Base-by-base conservation (phyloP, 2,329 filamentous ascomycete species). In the Fusarium buharicum region DNA sequence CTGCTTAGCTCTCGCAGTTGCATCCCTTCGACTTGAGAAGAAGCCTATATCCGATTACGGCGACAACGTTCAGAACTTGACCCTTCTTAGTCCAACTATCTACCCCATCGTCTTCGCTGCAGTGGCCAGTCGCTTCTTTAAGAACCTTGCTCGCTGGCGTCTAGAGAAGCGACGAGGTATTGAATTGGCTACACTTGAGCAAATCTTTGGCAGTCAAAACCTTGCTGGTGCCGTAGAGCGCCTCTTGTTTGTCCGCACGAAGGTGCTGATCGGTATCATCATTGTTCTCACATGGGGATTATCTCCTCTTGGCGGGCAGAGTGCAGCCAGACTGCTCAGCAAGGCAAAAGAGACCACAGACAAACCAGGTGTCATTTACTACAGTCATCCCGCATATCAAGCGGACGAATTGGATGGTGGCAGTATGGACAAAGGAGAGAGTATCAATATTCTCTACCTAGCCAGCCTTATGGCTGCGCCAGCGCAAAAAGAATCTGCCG, bases 91-190 rank as follows among this genome's bases (percentile, higher is more conserved):
- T 14, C 60, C 57, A 3, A 49, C 53, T 3, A 37, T 63, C 4
- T 63, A 45, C 11, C 57, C 60, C 0, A 61, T 63, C 6, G 12
- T 63, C 2, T 63, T 63, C n/a, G 53, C 57, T 4, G 57, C 60
- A 0, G 39, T 56, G 0, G 37, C 45, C 1, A 44, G 50, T 11
- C 54, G 54, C 6, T 63, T 63, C 28, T 56, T 58, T 22, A 57
- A 46, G 9, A 51, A 47, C 1, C 2, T 64, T 1, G 53, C 60
- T 2, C 49, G 53, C 1, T 62, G 60, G 57, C 45, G 37, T 17
- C 6, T 61, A 5, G 56, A 63, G 24, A 45, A 44, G 5, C 44
- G 18, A 1, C 17, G 37, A 1, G 60, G 56, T 13, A 49, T 63
- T 9, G 36, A 30, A 1, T n/a, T 63, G 1, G 60, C 17, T 1